Percentiles rank a stretch among this genome's conserved stretches.
Conservation (phyloP, 306 rosid species). For the Citrullus amarus region DNA sequence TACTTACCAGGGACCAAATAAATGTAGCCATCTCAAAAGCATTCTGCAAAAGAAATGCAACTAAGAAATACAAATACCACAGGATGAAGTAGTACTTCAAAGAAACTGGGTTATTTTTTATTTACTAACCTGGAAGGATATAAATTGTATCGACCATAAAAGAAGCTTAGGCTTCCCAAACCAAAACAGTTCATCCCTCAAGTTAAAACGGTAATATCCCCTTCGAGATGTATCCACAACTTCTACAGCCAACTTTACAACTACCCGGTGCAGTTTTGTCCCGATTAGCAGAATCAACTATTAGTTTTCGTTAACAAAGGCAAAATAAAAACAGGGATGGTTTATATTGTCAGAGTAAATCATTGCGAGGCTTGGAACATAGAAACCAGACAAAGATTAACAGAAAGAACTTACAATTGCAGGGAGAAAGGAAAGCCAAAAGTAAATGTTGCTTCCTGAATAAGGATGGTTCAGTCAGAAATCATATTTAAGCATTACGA, state of each 20-base stretch:
- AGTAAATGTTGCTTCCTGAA: constrained; percentile 81
- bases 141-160: constrained; percentile 52
- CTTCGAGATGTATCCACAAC: constrained; percentile 34
- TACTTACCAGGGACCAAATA: constrained; percentile 88
- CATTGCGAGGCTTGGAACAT: background rate
- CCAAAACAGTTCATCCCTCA: constrained; percentile 88
- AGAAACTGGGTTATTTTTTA: background rate
- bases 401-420: constrained; percentile 50
- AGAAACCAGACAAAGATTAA: constrained; percentile 11
- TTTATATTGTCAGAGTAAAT: background rate
- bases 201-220: constrained; percentile 35
- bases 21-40: constrained; percentile 94
- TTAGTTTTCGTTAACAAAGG: constrained; percentile 4
- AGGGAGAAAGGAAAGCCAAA: constrained; percentile 91
- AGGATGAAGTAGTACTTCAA: background rate
- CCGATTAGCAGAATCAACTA: constrained; percentile 78
- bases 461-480: constrained; percentile 11
- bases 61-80: background rate
- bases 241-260: constrained; percentile 82
- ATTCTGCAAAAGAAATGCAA: constrained; percentile 43
- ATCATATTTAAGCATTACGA: constrained; percentile 3
- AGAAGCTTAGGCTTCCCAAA: constrained; percentile 77
- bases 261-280: constrained; percentile 75
- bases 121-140: constrained; percentile 63
- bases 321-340: background rate